phyloP scores from a whole-genome alignment of 83 land plant species.

The Thuja plicata region DNA sequence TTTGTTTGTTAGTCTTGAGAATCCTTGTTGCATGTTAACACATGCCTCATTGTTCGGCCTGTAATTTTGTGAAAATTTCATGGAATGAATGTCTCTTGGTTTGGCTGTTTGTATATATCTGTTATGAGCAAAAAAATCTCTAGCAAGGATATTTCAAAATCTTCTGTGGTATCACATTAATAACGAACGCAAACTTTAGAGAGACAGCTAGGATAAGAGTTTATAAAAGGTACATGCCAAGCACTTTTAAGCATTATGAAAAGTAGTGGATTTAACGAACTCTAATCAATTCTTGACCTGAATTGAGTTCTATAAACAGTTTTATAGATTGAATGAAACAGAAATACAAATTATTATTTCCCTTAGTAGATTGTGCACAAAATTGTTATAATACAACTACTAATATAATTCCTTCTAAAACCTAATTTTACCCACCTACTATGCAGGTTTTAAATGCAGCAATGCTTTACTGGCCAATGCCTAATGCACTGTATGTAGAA shows the following conservation, averaged over 20 bases:
- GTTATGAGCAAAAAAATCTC: no score
- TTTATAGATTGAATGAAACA: background rate
- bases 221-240: background rate
- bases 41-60: no score
- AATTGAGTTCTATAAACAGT: background rate
- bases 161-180: background rate
- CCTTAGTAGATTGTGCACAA: background rate
- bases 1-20: no score
- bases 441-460: constrained; percentile 94
- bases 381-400: background rate
- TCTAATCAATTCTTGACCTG: background rate
- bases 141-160: no score
- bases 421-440: background rate
- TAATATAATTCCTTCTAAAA: background rate
- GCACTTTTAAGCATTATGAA: background rate
- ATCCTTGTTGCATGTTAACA: no score
- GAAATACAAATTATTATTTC: background rate
- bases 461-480: constrained; percentile 98
- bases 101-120: no score
- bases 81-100: no score
- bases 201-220: background rate
- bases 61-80: no score
- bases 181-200: background rate
- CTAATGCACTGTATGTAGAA: constrained; percentile 81
- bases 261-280: background rate